Conservation (phyloP, 2,329 filamentous ascomycete genomes). For the Didymella glomerata region DNA sequence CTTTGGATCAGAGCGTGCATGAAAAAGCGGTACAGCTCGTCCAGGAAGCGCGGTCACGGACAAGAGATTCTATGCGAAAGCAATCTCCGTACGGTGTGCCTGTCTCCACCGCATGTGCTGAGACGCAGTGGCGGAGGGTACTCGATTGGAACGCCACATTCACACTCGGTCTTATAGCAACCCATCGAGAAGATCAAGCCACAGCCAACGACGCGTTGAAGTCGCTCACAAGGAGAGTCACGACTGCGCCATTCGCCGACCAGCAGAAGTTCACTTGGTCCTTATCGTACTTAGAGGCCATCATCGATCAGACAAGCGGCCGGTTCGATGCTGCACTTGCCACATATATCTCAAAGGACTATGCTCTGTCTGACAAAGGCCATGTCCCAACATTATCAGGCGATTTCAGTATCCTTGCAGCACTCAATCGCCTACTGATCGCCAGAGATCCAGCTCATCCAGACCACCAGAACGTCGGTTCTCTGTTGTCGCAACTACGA, state of each 20-base stretch:
- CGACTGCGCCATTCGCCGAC: conserved; percentile 54
- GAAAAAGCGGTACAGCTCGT: conserved; percentile 66
- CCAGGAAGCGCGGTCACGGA: conserved; percentile 63
- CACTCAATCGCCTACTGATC: conserved; percentile 60
- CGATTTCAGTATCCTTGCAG: conserved; percentile 58
- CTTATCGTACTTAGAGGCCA: conserved; percentile 75
- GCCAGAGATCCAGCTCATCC: conserved; percentile 50
- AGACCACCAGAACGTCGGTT: conserved; percentile 63
- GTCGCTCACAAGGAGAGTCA: conserved; percentile 38
- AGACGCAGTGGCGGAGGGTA: conserved; percentile 70
- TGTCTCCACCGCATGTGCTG: conserved; percentile 33
- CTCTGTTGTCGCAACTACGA: conserved; percentile 71
- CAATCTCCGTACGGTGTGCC: conserved; percentile 31
- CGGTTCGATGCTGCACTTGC: conserved; percentile 72
- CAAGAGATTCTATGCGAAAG: conserved; percentile 47
- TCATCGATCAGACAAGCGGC: conserved; percentile 79
- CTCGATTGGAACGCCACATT: conserved; percentile 74
- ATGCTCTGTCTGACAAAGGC: conserved; percentile 59
- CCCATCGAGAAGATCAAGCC: conserved; percentile 74
- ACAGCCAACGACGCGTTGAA: conserved; percentile 44
- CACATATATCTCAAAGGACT: conserved; percentile 69
- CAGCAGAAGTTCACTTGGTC: conserved; percentile 60
- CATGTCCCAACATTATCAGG: conserved; percentile 40
- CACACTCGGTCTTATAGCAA: conserved; percentile 74
- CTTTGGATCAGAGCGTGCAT: conserved; percentile 63